Conservation (phyloP, 1,284 basidiomycete genomes). For the Ganoderma sinense region DNA sequence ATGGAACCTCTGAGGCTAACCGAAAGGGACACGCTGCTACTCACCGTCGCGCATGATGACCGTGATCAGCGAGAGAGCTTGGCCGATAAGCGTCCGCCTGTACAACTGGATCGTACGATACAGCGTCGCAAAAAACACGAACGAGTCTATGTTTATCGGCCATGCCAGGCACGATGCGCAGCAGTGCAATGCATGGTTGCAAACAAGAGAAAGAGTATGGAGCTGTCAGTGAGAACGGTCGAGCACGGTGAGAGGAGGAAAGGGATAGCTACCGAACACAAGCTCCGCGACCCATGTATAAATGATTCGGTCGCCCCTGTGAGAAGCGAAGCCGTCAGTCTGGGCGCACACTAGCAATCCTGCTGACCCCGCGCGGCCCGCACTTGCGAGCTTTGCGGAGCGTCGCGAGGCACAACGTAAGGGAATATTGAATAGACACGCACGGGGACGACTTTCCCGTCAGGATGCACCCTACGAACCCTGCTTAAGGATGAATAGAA, state of each 20-base stretch:
- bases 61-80: slow-evolving; percentile 32
- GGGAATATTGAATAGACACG: slow-evolving; percentile 16
- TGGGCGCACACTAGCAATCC: background rate
- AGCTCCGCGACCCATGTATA: slow-evolving; percentile 40
- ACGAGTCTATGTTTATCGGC: slow-evolving; percentile 27
- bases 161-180: background rate
- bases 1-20: background rate
- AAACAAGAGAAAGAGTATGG: background rate
- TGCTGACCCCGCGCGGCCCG: background rate
- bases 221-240: slow-evolving; percentile 6
- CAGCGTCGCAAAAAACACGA: slow-evolving; percentile 35
- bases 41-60: slow-evolving; percentile 38
- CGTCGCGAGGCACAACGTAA: slow-evolving; percentile 6
- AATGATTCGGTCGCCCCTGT: slow-evolving; percentile 35
- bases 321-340: slow-evolving; percentile 10
- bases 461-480: slow-evolving; percentile 37
- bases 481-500: slow-evolving; percentile 23
- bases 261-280: slow-evolving; percentile 33
- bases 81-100: slow-evolving; percentile 28
- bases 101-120: slow-evolving; percentile 34
- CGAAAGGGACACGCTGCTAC: slow-evolving; percentile 3
- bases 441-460: slow-evolving; percentile 33
- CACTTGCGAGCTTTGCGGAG: background rate
- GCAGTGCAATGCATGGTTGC: background rate
- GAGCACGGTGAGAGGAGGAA: background rate